Conservation (phyloP, 169 alveolate species). For the Plasmodium malariae region DNA sequence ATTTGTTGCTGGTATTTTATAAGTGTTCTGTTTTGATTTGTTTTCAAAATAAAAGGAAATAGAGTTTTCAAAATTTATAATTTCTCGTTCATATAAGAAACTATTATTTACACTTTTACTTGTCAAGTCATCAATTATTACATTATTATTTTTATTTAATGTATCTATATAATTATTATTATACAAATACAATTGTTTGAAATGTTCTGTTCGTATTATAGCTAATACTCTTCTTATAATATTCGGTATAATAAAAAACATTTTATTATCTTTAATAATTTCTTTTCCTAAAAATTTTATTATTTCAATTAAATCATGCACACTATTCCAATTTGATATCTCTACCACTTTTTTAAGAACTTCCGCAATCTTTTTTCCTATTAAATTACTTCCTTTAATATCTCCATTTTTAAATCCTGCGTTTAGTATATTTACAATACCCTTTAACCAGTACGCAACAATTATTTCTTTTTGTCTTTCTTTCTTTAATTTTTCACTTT, state of each 20-base stretch:
- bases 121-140: conserved; percentile 14
- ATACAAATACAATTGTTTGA: conserved; percentile 63
- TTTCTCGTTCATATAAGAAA: conserved; percentile 53
- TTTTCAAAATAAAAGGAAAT: conserved; percentile 66
- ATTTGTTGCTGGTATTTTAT: conserved; percentile 69
- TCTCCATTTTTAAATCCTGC: conserved; percentile 65
- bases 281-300: conserved; percentile 74
- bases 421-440: conserved; percentile 46
- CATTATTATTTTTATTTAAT: conserved; percentile 46
- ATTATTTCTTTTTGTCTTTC: conserved; percentile 70
- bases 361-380: conserved; percentile 70
- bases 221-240: conserved; percentile 71
- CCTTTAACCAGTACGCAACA: conserved; percentile 71
- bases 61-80: conserved; percentile 51
- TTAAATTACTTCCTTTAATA: conserved; percentile 55
- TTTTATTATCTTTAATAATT: conserved; percentile 70
- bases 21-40: conserved; percentile 27
- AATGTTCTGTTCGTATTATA: conserved; percentile 62
- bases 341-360: conserved; percentile 66
- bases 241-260: conserved; percentile 54
- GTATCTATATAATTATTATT: conserved; percentile 70
- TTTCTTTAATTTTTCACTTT: conserved; percentile 42
- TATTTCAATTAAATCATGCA: conserved; percentile 66
- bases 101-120: conserved; percentile 21
- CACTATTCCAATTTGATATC: conserved; percentile 64